Conservation (phyloP, 169 alveolate species). For the Plasmodium chabaudi region DNA sequence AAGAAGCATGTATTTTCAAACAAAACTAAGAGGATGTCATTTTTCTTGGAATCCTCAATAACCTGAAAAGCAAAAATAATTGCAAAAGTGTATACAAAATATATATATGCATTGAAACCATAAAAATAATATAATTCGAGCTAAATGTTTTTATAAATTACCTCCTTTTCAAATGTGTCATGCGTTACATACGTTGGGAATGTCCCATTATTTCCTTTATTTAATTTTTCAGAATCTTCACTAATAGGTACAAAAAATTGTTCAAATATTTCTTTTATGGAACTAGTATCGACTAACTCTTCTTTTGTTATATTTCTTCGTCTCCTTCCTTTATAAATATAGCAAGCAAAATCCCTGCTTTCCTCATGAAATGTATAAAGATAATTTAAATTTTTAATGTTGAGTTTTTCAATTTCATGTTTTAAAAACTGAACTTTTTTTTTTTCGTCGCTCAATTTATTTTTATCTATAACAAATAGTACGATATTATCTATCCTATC, state of each 20-base stretch:
- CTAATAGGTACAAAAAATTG: conserved; percentile 61
- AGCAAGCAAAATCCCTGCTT: conserved; percentile 60
- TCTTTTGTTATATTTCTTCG: conserved; percentile 64
- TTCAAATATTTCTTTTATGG: conserved; percentile 36
- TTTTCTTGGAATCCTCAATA: conserved; percentile 70
- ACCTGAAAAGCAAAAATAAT: conserved; percentile 15
- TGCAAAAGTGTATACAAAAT: not conserved
- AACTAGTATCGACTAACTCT: conserved; percentile 16
- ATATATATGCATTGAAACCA: not conserved
- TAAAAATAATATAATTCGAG: not conserved
- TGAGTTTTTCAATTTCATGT: conserved; percentile 55
- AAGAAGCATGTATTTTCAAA: conserved; percentile 69
- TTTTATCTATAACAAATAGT: conserved; percentile 62
- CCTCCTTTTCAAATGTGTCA: conserved; percentile 76
- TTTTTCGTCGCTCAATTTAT: conserved; percentile 59
- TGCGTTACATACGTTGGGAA: conserved; percentile 60
- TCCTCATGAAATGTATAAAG: conserved; percentile 65
- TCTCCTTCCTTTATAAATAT: conserved; percentile 69
- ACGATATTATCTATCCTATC: conserved; percentile 62
- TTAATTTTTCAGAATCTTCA: conserved; percentile 53
- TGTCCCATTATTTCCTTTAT: conserved; percentile 44
- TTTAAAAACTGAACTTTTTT: conserved; percentile 46
- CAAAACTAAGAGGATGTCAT: conserved; percentile 44
- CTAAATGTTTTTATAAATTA: not conserved
- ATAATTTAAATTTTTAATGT: conserved; percentile 48